Percentiles rank a stretch among this genome's conserved stretches.
Evolutionary conservation across 2,329 filamentous ascomycete species (phyloP).

Genomic region (Fusarium redolens): DNA sequence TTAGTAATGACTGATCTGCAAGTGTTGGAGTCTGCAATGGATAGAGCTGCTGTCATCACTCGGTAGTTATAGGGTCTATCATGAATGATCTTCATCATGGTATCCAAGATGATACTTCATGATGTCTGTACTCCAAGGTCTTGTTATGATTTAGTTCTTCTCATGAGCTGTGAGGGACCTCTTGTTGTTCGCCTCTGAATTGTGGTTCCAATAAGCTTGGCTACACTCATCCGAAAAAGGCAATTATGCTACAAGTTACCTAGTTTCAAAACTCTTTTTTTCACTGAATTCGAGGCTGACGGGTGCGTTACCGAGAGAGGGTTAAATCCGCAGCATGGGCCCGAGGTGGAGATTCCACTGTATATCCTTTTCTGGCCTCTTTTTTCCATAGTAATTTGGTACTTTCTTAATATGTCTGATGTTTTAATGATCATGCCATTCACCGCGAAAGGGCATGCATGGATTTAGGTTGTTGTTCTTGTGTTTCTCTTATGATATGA

Average conservation of each 20-base stretch:
- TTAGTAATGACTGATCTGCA: conserved; percentile 22
- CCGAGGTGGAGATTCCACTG: conserved; percentile 20
- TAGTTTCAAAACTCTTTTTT: conserved; percentile 19
- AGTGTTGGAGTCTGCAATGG: background rate
- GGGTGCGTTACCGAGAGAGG: conserved; percentile 20
- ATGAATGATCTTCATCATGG: conserved; percentile 25
- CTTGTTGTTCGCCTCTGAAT: conserved; percentile 12
- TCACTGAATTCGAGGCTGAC: conserved; percentile 39
- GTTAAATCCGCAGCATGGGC: conserved; percentile 16
- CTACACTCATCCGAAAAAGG: conserved; percentile 19
- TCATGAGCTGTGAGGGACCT: background rate
- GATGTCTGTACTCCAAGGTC: too few species aligned
- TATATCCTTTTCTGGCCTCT: background rate
- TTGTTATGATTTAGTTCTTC: background rate
- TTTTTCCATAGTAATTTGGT: background rate
- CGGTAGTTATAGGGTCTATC: conserved; percentile 1
- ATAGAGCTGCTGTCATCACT: background rate
- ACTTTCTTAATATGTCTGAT: background rate
- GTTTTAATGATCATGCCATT: conserved; percentile 5
- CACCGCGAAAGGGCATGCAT: conserved; percentile 8
- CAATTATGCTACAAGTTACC: conserved; percentile 23
- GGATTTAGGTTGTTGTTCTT: background rate
- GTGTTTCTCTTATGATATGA: background rate
- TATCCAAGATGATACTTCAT: background rate
- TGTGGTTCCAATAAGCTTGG: conserved; percentile 26